phyloP scores from a whole-genome alignment of 2,329 filamentous ascomycete genomes.

The Lecanicillium sp. region DNA sequence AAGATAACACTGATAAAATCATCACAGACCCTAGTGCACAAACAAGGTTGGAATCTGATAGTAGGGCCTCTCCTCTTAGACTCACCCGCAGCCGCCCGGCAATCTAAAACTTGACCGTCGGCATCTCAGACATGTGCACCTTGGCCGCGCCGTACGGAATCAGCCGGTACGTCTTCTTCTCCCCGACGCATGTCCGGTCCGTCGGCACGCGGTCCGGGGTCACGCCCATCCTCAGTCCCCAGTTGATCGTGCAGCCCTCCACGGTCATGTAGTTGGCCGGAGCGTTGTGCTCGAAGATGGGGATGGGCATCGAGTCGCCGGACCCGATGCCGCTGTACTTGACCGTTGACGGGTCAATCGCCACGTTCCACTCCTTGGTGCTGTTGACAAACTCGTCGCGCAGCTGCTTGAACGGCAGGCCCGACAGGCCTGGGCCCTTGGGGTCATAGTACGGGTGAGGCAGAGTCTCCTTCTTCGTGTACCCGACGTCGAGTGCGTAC shows the following conservation, averaged over 20 bases:
- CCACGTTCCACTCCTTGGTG: slow-evolving; percentile 25
- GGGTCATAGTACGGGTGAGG: slow-evolving; percentile 20
- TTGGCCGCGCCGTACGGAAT: slow-evolving; percentile 42
- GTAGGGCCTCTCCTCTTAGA: too few species aligned
- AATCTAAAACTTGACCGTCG: slow-evolving; percentile 15
- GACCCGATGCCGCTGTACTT: slow-evolving; percentile 20
- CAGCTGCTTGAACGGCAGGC: slow-evolving; percentile 22
- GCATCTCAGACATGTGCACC: slow-evolving; percentile 34
- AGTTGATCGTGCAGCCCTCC: slow-evolving; percentile 32
- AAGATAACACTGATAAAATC: too few species aligned
- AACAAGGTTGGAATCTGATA: too few species aligned
- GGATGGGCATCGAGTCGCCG: slow-evolving; percentile 23
- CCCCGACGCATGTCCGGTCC: slow-evolving; percentile 19
- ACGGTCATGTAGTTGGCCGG: slow-evolving; percentile 32
- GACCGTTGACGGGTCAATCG: slow-evolving; percentile 22
- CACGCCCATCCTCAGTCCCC: slow-evolving; percentile 26
- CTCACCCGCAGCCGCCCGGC: too few species aligned
- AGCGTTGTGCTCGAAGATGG: slow-evolving; percentile 22
- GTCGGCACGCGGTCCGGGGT: slow-evolving; percentile 24
- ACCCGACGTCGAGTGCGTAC: slow-evolving; percentile 35
- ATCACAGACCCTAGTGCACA: too few species aligned
- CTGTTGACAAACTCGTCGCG: slow-evolving; percentile 29
- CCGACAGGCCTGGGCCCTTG: slow-evolving; percentile 14
- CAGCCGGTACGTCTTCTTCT: slow-evolving; percentile 28
- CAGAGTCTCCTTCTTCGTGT: slow-evolving; percentile 20